Evolutionary conservation across 306 rosid species (phyloP).

Genomic region (Datisca glomerata): DNA sequence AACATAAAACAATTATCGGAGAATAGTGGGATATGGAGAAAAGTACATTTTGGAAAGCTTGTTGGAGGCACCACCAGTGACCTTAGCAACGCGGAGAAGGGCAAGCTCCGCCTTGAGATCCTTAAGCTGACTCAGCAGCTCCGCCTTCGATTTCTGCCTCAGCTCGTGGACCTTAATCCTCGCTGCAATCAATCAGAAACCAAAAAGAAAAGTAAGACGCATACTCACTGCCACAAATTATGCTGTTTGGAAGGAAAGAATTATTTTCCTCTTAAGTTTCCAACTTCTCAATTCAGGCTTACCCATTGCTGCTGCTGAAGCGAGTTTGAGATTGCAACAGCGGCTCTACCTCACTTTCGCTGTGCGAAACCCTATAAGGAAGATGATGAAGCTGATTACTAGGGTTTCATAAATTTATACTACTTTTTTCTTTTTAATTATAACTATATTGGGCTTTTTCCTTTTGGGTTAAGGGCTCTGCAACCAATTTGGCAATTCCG

Average conservation of each 20-base stretch:
- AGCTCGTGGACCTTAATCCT: conserved; percentile 95
- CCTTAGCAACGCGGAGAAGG: conserved; percentile 93
- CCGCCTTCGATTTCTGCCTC: conserved; percentile 70
- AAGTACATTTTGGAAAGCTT: conserved; percentile 97
- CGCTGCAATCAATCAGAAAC: conserved; percentile 28
- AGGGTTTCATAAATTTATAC: no score
- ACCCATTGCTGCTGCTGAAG: neutral
- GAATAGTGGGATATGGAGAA: neutral
- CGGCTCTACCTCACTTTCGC: no score
- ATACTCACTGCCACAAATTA: neutral
- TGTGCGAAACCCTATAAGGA: no score
- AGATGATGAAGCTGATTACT: no score
- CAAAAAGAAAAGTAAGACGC: neutral
- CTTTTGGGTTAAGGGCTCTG: no score
- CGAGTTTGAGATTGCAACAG: neutral
- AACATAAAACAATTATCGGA: neutral
- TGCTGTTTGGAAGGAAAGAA: neutral
- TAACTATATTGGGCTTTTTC: no score
- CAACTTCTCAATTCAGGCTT: no score
- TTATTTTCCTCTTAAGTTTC: no score
- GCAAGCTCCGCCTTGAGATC: conserved; percentile 96
- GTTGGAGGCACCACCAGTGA: conserved; percentile 97
- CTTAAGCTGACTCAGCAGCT: conserved; percentile 67
- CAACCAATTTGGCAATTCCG: no score
- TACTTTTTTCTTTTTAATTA: no score